Conservation (phyloP, 2,329 filamentous ascomycete genomes). For the Cladosporium sp. region DNA sequence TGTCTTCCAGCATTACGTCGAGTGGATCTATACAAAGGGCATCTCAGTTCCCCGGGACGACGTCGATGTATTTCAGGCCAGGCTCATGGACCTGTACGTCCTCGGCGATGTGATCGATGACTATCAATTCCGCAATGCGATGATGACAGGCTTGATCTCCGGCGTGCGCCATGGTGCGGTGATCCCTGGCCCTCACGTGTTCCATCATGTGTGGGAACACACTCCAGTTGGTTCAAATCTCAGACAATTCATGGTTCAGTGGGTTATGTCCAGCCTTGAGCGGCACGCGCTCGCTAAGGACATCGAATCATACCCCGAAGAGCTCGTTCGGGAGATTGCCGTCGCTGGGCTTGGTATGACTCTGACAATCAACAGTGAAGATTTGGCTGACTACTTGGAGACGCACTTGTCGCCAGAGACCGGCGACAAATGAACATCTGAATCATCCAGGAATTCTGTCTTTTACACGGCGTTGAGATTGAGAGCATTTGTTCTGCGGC, state of each 20-base stretch:
- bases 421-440: not conserved
- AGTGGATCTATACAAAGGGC: slow-evolving; percentile 1
- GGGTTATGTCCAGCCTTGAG: not conserved
- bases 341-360: not conserved
- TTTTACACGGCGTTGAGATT: no score
- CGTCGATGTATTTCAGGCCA: not conserved
- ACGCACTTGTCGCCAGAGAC: not conserved
- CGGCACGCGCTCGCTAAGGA: not conserved
- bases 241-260: not conserved
- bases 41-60: not conserved
- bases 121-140: not conserved
- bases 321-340: not conserved
- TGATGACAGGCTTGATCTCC: not conserved
- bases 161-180: not conserved
- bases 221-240: not conserved
- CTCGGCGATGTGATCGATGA: not conserved
- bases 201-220: not conserved
- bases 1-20: not conserved
- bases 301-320: not conserved
- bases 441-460: no score
- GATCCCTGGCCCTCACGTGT: not conserved
- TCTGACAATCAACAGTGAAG: not conserved
- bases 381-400: not conserved
- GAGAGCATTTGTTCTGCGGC: not conserved
- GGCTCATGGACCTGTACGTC: not conserved